phyloP scores from a whole-genome alignment of 2,329 filamentous ascomycete species.

The Pseudocercospora cruenta region DNA sequence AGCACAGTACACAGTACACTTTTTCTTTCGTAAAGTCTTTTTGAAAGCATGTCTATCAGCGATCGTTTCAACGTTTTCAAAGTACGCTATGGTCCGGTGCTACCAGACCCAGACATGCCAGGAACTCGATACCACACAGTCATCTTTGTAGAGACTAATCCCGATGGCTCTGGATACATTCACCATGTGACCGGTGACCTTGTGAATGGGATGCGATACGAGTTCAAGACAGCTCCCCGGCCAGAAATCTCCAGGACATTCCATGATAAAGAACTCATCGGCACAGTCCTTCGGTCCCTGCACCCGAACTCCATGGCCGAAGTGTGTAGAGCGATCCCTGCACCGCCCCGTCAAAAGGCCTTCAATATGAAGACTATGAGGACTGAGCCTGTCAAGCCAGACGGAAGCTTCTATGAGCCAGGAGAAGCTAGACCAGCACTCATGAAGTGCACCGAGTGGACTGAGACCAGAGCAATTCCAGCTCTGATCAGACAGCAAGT shows the following conservation, averaged over 20 bases:
- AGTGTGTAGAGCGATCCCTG: no score
- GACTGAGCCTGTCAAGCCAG: background rate
- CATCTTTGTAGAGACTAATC: background rate
- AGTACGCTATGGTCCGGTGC: background rate
- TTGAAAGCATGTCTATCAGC: no score
- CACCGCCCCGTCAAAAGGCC: no score
- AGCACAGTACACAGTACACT: no score
- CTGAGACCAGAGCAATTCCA: background rate
- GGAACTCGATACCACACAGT: background rate
- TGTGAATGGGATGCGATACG: background rate
- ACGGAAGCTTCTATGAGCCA: background rate
- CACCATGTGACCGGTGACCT: conserved; percentile 2
- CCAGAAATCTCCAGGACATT: background rate
- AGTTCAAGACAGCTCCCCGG: background rate
- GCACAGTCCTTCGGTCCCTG: no score
- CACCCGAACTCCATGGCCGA: no score
- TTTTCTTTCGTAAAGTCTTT: no score
- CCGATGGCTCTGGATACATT: background rate
- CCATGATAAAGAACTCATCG: background rate
- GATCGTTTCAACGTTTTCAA: no score
- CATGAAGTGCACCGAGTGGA: background rate
- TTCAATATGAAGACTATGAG: background rate
- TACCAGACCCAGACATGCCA: background rate
- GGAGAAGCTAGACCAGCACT: background rate
- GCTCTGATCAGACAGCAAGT: no score